These are phyloP conservation scores for Acanthamoeba castellanii DNA, from an alignment of 208 protist species.

Conservation along the genomic window DNA sequence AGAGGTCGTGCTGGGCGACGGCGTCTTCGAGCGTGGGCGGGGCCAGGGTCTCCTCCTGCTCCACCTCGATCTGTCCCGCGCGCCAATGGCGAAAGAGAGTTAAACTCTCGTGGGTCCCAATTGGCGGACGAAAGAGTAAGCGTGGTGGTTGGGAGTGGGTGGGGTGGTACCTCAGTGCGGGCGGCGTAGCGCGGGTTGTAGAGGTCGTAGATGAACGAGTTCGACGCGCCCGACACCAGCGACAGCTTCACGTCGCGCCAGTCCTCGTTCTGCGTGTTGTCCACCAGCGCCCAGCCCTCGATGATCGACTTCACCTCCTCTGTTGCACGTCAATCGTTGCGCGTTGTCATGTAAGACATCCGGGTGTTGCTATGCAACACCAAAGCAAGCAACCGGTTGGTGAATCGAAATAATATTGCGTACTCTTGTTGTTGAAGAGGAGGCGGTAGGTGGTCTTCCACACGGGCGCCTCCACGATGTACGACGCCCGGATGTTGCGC, in stretches of 20 bases:
- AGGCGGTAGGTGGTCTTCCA: slow-evolving; percentile 22
- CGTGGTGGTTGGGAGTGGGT: background rate
- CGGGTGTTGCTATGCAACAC: too few species aligned
- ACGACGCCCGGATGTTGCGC: background rate
- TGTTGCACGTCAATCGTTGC: too few species aligned
- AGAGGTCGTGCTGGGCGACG: background rate
- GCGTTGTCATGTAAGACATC: too few species aligned
- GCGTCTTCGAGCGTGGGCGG: slow-evolving; percentile 6
- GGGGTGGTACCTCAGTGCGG: background rate
- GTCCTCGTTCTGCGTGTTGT: slow-evolving; percentile 35
- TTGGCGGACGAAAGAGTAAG: too few species aligned
- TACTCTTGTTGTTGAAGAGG: background rate
- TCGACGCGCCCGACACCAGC: background rate
- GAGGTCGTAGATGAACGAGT: slow-evolving; percentile 38
- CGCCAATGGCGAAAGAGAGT: too few species aligned
- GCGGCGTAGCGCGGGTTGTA: background rate
- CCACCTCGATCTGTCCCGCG: slow-evolving; percentile 10
- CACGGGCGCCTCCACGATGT: slow-evolving; percentile 14
- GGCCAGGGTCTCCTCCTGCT: background rate
- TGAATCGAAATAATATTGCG: too few species aligned
- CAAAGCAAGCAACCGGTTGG: too few species aligned
- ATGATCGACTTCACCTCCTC: background rate
- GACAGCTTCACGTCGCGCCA: background rate
- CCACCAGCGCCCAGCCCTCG: background rate
- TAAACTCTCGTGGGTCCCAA: too few species aligned